Conservation (phyloP, 2,329 filamentous ascomycete genomes). For the Aquanectria penicillioides region DNA sequence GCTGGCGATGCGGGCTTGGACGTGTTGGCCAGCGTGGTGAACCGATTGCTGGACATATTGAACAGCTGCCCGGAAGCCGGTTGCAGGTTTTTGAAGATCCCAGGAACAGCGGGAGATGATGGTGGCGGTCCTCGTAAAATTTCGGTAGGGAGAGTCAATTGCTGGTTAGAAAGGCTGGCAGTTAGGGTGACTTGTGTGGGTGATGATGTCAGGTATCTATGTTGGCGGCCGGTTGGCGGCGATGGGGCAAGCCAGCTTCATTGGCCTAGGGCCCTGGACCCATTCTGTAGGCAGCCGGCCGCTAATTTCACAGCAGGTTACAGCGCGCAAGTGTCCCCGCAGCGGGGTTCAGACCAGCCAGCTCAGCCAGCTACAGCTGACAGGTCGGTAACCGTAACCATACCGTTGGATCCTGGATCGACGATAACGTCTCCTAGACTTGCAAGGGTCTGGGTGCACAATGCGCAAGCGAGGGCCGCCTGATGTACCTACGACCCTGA, state of each 20-base stretch:
- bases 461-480: too few relatives aligned
- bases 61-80: conserved; percentile 17
- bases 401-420: background rate
- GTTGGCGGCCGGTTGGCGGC: background rate
- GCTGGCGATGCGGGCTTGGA: conserved; percentile 26
- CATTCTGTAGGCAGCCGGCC: background rate
- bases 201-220: conserved; percentile 45
- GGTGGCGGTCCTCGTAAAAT: conserved; percentile 10
- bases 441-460: background rate
- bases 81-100: background rate
- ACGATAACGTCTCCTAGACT: background rate
- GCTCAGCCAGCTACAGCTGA: background rate
- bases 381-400: too few relatives aligned
- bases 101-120: conserved; percentile 1
- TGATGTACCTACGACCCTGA: too few relatives aligned
- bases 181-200: conserved; percentile 9
- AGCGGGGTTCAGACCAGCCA: background rate
- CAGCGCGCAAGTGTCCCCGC: conserved; percentile 1
- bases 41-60: conserved; percentile 48
- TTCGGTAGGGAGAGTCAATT: conserved; percentile 16
- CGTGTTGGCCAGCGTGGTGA: conserved; percentile 37
- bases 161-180: background rate
- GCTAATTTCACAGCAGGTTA: conserved; percentile 9
- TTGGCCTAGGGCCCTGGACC: conserved; percentile 3
- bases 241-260: background rate